phyloP scores from a whole-genome alignment of 192 early-diverging fungal genomes.

The Coemansia sp. region DNA sequence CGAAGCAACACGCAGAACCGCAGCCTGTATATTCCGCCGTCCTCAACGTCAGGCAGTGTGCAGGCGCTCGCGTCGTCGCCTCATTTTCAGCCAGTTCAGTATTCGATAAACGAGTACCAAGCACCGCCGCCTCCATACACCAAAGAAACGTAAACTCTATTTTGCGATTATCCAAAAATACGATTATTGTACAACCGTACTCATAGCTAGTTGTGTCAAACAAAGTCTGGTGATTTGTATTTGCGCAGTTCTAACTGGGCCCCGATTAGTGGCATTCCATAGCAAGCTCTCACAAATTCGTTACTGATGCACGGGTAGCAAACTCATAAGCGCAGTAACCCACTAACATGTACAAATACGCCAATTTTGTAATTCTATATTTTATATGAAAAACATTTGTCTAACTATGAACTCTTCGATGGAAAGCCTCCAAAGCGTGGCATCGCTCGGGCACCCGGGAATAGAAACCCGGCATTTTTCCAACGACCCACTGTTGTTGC shows the following conservation, averaged over 20 bases:
- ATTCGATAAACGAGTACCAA: slow-evolving; percentile 32
- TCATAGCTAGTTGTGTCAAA: no score
- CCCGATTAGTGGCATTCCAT: no score
- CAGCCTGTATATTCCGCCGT: slow-evolving; percentile 14
- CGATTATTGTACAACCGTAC: no score
- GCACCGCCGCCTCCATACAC: slow-evolving; percentile 38
- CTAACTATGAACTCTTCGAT: background rate
- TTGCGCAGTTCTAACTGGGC: no score
- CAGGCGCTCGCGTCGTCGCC: background rate
- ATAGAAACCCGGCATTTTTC: slow-evolving; percentile 21
- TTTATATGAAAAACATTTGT: no score
- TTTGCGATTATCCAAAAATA: no score
- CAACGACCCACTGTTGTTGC: slow-evolving; percentile 42
- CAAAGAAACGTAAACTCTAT: background rate
- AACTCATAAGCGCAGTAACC: no score
- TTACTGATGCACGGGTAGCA: no score
- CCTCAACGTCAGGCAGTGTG: background rate
- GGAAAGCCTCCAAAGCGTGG: background rate
- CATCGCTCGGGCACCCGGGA: background rate
- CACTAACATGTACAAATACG: no score
- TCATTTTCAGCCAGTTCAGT: slow-evolving; percentile 37
- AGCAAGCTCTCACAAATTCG: no score
- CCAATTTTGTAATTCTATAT: no score
- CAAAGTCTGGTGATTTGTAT: no score
- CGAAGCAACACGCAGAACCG: background rate